Evolutionary conservation across 2,329 filamentous ascomycete species (phyloP), one percentile per base, ranked within the genome.

Genomic region (Sclerotinia trifoliorum): DNA sequence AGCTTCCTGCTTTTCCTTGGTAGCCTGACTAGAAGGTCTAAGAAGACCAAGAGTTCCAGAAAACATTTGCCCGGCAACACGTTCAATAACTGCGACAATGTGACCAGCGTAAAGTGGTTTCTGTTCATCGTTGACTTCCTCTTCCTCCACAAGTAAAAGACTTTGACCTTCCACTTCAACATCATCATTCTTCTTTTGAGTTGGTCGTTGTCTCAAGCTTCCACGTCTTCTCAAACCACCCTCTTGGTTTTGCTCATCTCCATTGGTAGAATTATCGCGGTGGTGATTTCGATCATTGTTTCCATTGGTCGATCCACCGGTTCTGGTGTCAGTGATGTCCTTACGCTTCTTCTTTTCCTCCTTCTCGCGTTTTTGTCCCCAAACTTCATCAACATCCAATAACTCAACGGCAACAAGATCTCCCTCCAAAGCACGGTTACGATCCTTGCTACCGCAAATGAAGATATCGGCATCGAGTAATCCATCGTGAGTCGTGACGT

Each of bases 331-430:
- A 46, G 93, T 96, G 69, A 97, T 96, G 77, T 99, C 95, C 84
- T 99, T 99, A 79, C 95, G 92, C 84, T 98, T 99, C 88, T 99
- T 99, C 86, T 99, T 99, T 80, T 99, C 95, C 81, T 99, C 95
- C 80, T 99, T 99, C 80, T 99, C 95, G 68, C 93, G 92, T 85
- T 99, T 99, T 83, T 99, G 95, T 32, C 90, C 88, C 95, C 95
- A 99, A 3, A 99, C 95, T 78, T 99, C 95, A 78, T 98, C 95
- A 10, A 99, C 95, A 77, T 99, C 94, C 64, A 99, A 88, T 58
- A 99, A 88, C 81, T 99, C 95, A 66, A 99, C 88, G 44, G 95
- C 95, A 69, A 99, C 95, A 67, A 97, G 86, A 78, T 99, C 95
- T 69, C 95, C 95, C 79, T 99, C 95, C 48, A 99, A 86, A 67